Evolutionary conservation across 441 rosid genomes (phyloP), one percentile per base, ranked within the genome.

Genomic region (Pelargonium fulgidum): DNA sequence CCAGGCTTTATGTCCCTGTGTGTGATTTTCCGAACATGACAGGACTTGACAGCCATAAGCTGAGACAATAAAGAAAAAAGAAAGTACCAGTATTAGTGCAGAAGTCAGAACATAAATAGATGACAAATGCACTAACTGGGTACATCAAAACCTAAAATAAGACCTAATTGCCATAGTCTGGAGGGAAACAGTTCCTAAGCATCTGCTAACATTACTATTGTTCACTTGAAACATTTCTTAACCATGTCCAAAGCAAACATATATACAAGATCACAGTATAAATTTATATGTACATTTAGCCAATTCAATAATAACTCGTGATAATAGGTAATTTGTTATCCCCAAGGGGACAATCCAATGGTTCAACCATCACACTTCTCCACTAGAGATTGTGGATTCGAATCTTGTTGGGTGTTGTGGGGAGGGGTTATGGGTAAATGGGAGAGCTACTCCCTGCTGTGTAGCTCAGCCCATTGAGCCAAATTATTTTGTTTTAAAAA

Each of bases 1-100:
- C 99, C 99, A 45, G 97, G 99, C 81, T 94, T 94, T 70, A 94
- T 87, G 80, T 94, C 99, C 80, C 99, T 85, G 76, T 94, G 99
- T 72, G 97, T 94, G 81, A 94, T 87, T 77, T 90, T 89, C 74
- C 94, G 99, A 66, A 84, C 95, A 85, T 94, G 99, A 70, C 99
- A 94, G 68, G 93, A 85, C 85, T 94, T 91, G 63, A 94, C 79
- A 6, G 90, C 99, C 82, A 85, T 66, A 82, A 94, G 82, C 99
- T 93, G 87, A 64, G 65, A 42, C 77, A 76, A 69, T 4, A 24
- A 77, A 71, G 65, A 76, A 47, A 14, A 1, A 52, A 59, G 2
- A 33, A 77, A 44, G 47, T 65, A 68, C 24, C 14, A 54, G 64
- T 9, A n/a, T 42, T 33, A 65, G 42, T n/a, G 22, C 42, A 70